These are phyloP conservation scores for Pseudozyma tsukubaensis DNA, from an alignment of 1,284 basidiomycete species.

Conservation along the genomic window DNA sequence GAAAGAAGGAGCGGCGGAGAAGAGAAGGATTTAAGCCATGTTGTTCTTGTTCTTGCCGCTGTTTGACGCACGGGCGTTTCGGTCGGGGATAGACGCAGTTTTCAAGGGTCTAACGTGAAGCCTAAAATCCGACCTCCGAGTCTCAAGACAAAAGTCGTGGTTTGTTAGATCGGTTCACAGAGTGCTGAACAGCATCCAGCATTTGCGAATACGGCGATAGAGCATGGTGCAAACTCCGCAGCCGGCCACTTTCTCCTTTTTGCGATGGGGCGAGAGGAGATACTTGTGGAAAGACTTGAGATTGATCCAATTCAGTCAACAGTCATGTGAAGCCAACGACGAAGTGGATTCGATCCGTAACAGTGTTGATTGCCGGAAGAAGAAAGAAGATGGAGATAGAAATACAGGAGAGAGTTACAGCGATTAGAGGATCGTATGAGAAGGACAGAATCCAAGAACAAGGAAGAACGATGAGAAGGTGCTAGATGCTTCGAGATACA, in stretches of 20 bases:
- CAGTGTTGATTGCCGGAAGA: not conserved
- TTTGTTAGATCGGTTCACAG: not conserved
- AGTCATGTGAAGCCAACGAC: too few species aligned
- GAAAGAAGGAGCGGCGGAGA: not conserved
- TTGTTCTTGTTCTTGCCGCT: not conserved
- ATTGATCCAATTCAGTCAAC: too few species aligned
- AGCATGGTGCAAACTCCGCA: too few species aligned
- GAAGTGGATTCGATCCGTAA: not conserved
- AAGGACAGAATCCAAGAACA: not conserved
- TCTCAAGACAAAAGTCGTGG: not conserved
- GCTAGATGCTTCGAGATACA: not conserved
- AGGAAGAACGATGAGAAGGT: not conserved
- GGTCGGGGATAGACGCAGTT: conserved; percentile 2
- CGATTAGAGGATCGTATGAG: not conserved
- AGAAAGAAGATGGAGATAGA: conserved; percentile 7
- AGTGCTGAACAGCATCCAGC: too few species aligned
- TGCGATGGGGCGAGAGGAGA: too few species aligned
- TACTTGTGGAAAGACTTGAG: too few species aligned
- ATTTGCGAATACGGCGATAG: not conserved
- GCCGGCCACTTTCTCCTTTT: too few species aligned
- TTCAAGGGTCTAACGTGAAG: not conserved
- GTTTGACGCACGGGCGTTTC: not conserved
- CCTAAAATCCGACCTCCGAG: conserved; percentile 1
- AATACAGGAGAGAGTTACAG: conserved; percentile 9
- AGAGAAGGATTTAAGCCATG: not conserved